phyloP scores from a whole-genome alignment of 1,284 basidiomycete genomes.

The Ganoderma sp. region DNA sequence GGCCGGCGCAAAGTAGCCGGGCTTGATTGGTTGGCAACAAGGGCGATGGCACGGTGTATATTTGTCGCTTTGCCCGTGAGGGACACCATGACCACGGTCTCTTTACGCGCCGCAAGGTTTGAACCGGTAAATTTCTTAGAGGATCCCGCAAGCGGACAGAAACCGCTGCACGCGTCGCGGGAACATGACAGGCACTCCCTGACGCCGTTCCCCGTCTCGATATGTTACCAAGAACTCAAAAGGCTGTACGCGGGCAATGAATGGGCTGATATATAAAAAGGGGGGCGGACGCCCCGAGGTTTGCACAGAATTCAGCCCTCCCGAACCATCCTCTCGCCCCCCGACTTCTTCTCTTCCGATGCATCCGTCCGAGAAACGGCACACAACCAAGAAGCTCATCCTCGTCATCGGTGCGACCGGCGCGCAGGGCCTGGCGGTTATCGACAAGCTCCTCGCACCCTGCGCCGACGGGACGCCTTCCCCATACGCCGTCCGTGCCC shows the following conservation, averaged over 20 bases:
- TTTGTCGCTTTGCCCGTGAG: not conserved
- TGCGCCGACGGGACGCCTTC: conserved; percentile 47
- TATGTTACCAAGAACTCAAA: not conserved
- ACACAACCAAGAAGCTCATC: conserved; percentile 43
- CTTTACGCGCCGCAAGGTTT: conserved; percentile 1
- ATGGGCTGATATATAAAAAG: not conserved
- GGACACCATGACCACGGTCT: conserved; percentile 5
- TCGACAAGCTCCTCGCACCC: conserved; percentile 49
- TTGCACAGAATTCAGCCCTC: not conserved
- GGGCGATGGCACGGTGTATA: not conserved
- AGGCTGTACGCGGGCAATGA: not conserved
- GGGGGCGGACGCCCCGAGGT: not conserved
- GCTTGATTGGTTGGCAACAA: conserved; percentile 2
- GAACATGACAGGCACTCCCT: conserved; percentile 6
- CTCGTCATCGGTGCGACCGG: conserved; percentile 60
- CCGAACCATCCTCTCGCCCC: conserved; percentile 4
- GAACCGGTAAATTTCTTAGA: conserved; percentile 1
- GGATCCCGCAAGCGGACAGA: not conserved
- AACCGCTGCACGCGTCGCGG: not conserved
- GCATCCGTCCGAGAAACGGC: not conserved
- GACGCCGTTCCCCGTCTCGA: not conserved
- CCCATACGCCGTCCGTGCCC: conserved; percentile 52
- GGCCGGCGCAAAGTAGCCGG: conserved; percentile 4
- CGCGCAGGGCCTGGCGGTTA: conserved; percentile 53
- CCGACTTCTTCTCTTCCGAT: not conserved